Conservation (phyloP, 2,329 filamentous ascomycete species). For the Westerdykella sp. region DNA sequence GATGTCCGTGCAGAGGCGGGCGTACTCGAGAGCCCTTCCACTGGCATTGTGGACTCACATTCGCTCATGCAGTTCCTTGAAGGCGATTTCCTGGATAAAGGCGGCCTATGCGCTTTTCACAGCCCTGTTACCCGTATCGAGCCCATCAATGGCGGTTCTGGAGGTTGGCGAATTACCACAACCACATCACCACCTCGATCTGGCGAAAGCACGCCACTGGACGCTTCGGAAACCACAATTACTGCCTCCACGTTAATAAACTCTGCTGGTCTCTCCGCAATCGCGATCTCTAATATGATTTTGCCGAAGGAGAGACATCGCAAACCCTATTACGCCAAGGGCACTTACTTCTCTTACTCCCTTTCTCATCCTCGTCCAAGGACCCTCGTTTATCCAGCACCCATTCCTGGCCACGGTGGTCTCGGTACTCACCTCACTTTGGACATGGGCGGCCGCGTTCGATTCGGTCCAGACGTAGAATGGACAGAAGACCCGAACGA, state of each 20-base stretch:
- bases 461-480: conserved; percentile 92
- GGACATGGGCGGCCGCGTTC: conserved; percentile 74
- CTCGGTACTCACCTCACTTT: conserved; percentile 91
- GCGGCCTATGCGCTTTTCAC: conserved; percentile 66
- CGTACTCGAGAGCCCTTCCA: conserved; percentile 75
- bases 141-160: conserved; percentile 46
- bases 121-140: conserved; percentile 59
- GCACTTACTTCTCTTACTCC: conserved; percentile 86
- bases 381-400: conserved; percentile 82
- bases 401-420: conserved; percentile 72
- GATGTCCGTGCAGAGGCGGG: conserved; percentile 65
- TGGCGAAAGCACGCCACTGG: conserved; percentile 7
- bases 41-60: conserved; percentile 88
- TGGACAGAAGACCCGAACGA: conserved; percentile 73
- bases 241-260: conserved; percentile 76
- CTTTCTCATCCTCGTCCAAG: conserved; percentile 57
- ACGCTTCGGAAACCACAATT: conserved; percentile 47
- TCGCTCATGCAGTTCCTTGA: conserved; percentile 74
- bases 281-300: conserved; percentile 74
- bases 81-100: conserved; percentile 68
- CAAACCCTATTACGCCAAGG: conserved; percentile 78
- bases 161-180: conserved; percentile 65
- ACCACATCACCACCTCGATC: conserved; percentile 27
- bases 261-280: conserved; percentile 74
- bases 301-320: conserved; percentile 52